Evolutionary conservation across 2,329 filamentous ascomycete species (phyloP), one percentile per base, ranked within the genome.

Genomic region (Hypoxylon sp.): DNA sequence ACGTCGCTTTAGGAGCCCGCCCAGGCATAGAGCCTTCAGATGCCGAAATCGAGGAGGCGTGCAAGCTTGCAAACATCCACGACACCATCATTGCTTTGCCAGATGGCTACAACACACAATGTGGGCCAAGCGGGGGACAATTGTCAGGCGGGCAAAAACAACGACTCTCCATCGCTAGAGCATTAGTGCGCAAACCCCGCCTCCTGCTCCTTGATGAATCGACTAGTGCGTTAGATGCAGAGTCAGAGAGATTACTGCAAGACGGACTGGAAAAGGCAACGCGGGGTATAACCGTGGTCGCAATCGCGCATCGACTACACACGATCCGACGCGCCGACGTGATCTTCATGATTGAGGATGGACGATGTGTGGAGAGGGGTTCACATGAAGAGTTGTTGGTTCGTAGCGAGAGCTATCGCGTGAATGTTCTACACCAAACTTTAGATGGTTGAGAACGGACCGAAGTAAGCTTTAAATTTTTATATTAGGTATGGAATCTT

Each of bases 101-200:
- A 0, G 80, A 90, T 13, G 89, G 90, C 0, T 93, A 93, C 74
- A 80, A 90, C 11, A 92, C 90, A 0, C 85, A 87, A 67, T 83
- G 90, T 26, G 86, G 94, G 5, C 90, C 92, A n/a, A 90, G 92
- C 68, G 92, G 91, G 1, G 90, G 91, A 0, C 86, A 90, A 22
- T 80, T 97, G 2, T 94, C 91, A 0, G 93, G 93, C 1, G 94
- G 94, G 0, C 93, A 97, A 77, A 88, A 90, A 14, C 93, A 97
- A 78, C 87, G 93, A 0, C 80, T 97, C 13, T 90, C 90, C 0
- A 94, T 97, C 75, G 93, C 94, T 0, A 85, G 93, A 24, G 92
- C 93, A 0, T 83, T 95, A 2, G 86, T 94, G 2, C 86, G 93
- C 0, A 86, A 88, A 68, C 93, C 93, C 0, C 86, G 90, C 51